Percentiles rank a stretch among this genome's conserved stretches.
Conservation (phyloP, 2,329 filamentous ascomycete species). For the Talaromyces sp. region DNA sequence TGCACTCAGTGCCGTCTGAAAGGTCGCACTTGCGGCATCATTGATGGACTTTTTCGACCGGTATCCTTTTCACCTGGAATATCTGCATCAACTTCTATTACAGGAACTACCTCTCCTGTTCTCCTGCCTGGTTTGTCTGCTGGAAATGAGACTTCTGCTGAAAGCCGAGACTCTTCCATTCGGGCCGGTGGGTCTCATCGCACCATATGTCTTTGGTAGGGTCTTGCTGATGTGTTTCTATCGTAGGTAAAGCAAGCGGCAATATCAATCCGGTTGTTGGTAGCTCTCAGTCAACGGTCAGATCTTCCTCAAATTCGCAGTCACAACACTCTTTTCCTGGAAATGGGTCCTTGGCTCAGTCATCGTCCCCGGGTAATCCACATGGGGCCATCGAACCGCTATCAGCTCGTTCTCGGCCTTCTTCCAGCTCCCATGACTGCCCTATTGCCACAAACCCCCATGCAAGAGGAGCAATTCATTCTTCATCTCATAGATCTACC, state of each 20-base stretch:
- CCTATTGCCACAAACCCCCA: not conserved
- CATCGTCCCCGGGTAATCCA: not conserved
- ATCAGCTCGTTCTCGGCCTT: not conserved
- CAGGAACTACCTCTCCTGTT: not conserved
- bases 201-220: not conserved
- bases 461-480: not conserved
- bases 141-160: no score
- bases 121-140: not conserved
- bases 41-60: constrained; percentile 17
- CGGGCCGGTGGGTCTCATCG: no score
- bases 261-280: not conserved
- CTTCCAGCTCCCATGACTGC: not conserved
- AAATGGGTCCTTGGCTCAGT: not conserved
- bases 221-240: not conserved
- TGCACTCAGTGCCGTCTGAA: no score
- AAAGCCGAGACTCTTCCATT: no score
- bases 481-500: not conserved
- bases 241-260: not conserved
- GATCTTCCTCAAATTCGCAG: not conserved
- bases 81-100: not conserved
- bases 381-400: not conserved
- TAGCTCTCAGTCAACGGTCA: not conserved
- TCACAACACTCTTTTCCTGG: not conserved
- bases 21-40: constrained; percentile 21
- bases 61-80: not conserved